Evolutionary conservation across 768 basidiomycete species (phyloP).

Genomic region (Pholiota molesta): DNA sequence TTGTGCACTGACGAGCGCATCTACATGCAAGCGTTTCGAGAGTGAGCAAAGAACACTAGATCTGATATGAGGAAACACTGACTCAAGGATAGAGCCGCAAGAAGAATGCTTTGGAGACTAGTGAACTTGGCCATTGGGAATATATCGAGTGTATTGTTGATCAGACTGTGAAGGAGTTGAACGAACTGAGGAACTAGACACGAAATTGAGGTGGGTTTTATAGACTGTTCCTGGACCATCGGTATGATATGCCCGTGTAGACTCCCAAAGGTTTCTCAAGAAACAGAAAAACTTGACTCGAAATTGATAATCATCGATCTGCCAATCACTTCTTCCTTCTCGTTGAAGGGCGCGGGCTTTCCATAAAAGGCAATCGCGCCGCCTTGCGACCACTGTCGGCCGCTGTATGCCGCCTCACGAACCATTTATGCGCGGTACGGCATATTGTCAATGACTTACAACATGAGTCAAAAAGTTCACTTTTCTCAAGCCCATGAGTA

Average conservation of each 20-base stretch:
- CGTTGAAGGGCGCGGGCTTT: neutral
- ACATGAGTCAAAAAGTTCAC: neutral
- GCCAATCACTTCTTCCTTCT: neutral
- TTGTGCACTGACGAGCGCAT: conserved; percentile 6
- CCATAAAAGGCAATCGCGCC: neutral
- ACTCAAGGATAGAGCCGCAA: conserved; percentile 3
- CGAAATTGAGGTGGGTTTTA: neutral
- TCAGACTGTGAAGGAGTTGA: neutral
- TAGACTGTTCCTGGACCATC: neutral
- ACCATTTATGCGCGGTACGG: neutral
- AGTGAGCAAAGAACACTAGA: neutral
- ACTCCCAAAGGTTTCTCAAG: neutral
- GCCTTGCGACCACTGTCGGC: neutral
- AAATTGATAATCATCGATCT: neutral
- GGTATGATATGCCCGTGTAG: neutral
- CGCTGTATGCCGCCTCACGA: too few species aligned
- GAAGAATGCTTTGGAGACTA: neutral
- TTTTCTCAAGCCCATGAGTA: neutral
- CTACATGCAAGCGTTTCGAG: neutral
- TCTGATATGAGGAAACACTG: neutral
- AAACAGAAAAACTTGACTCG: neutral
- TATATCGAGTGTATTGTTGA: neutral
- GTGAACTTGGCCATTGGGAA: neutral
- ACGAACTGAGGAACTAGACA: neutral
- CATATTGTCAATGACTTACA: neutral